Percentiles rank a stretch among this genome's conserved stretches.
Evolutionary conservation across 1,139 yeast genomes (phyloP).

Genomic region (Suhomyces yuchorum): DNA sequence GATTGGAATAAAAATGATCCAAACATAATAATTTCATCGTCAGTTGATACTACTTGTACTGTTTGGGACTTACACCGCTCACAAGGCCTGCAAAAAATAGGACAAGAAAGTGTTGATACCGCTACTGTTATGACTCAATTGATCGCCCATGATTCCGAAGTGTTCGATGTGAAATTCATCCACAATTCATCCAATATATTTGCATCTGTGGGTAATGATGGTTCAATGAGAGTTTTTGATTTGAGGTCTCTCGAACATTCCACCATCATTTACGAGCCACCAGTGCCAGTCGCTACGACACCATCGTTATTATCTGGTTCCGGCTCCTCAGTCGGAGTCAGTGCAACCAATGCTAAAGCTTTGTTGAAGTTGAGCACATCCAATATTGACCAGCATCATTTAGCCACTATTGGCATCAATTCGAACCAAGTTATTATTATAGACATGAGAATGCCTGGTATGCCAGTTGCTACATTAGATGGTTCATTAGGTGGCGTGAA

Average conservation of each 20-base stretch:
- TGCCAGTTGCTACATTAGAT: slow-evolving; percentile 68
- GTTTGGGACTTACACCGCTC: slow-evolving; percentile 78
- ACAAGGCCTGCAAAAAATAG: slow-evolving; percentile 14
- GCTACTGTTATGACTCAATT: slow-evolving; percentile 89
- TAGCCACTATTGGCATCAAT: slow-evolving; percentile 77
- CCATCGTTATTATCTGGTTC: slow-evolving; percentile 30
- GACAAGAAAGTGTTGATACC: slow-evolving; percentile 28
- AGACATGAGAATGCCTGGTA: slow-evolving; percentile 88
- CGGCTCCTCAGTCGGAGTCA: slow-evolving; percentile 5
- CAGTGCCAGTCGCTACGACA: slow-evolving; percentile 11
- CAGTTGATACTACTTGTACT: slow-evolving; percentile 95
- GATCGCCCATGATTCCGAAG: slow-evolving; percentile 96
- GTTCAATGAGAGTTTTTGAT: slow-evolving; percentile 90
- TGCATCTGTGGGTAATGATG: slow-evolving; percentile 95
- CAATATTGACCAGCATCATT: slow-evolving; percentile 74
- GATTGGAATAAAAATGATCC: slow-evolving; percentile 87
- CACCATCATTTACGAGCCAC: slow-evolving; percentile 83
- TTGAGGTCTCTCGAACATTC: slow-evolving; percentile 88
- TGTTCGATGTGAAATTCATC: slow-evolving; percentile 85
- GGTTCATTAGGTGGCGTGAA: slow-evolving; percentile 59
- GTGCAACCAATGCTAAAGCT: slow-evolving; percentile 51
- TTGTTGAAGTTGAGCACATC: slow-evolving; percentile 76
- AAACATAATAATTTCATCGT: slow-evolving; percentile 73
- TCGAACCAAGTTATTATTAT: slow-evolving; percentile 67
- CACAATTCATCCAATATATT: slow-evolving; percentile 77